Evolutionary conservation across 2,329 filamentous ascomycete species (phyloP).

Genomic region (Ophiostoma piceae): DNA sequence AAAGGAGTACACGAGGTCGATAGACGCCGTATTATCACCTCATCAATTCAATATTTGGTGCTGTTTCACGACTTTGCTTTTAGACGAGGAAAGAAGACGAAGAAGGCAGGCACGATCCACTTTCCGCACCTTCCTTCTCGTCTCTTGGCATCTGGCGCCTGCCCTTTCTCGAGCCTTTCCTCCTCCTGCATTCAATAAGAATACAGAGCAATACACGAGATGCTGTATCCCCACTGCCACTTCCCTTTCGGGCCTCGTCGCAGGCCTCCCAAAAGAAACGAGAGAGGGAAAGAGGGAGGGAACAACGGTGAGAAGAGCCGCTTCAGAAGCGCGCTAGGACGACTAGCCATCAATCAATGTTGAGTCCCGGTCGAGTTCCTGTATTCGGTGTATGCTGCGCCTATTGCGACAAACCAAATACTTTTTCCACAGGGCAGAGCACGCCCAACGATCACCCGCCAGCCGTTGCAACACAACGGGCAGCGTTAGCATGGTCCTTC

Average conservation of each 20-base stretch:
- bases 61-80: background rate
- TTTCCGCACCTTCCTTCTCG: background rate
- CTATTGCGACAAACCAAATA: background rate
- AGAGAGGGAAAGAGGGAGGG: background rate
- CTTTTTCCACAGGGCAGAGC: background rate
- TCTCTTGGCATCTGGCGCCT: background rate
- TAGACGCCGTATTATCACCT: background rate
- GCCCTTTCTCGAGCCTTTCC: background rate
- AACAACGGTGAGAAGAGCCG: background rate
- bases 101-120: background rate
- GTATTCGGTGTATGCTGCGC: background rate
- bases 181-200: background rate
- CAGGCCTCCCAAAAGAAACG: slow-evolving; percentile 8
- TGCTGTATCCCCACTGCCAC: background rate
- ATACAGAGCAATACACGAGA: background rate
- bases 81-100: background rate
- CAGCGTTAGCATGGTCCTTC: background rate
- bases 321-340: background rate
- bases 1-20: background rate
- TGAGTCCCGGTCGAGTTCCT: background rate
- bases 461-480: background rate
- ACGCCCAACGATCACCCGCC: background rate
- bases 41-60: background rate
- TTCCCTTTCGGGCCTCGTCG: slow-evolving; percentile 16
- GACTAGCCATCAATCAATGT: background rate